Percentiles rank a stretch among this genome's conserved stretches.
phyloP scores from a whole-genome alignment of 257 asterid species.

The Parsonsia alboflavescens region DNA sequence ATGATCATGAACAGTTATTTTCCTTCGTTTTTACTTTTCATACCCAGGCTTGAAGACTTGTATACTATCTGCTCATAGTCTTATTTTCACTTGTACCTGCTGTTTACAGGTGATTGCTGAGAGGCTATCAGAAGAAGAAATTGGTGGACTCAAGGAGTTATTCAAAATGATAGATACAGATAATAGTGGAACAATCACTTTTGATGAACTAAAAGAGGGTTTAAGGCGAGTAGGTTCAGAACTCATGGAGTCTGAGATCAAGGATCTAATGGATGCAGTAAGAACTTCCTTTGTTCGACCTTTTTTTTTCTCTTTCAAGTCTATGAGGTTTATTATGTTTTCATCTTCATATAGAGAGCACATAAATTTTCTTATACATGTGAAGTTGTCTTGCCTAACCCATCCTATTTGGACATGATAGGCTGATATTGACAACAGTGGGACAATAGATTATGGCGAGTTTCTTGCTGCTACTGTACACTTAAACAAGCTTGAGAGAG shows the following conservation, averaged over 20 bases:
- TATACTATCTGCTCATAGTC: not conserved
- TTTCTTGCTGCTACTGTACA: constrained; percentile 96
- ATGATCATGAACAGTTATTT: not conserved
- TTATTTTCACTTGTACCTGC: constrained; percentile 6
- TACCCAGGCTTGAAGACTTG: no score
- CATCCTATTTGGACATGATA: constrained; percentile 25
- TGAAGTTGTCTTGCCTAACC: not conserved
- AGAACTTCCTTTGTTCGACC: constrained; percentile 5
- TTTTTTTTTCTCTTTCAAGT: constrained; percentile 1
- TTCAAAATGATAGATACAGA: constrained; percentile 93
- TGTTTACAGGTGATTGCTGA: constrained; percentile 78
- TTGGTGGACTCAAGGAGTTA: constrained; percentile 84
- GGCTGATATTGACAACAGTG: constrained; percentile 93
- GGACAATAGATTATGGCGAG: constrained; percentile 93
- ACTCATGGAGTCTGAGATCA: constrained; percentile 90
- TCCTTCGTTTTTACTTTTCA: not conserved
- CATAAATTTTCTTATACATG: not conserved
- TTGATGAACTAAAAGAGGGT: constrained; percentile 91
- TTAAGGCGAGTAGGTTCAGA: constrained; percentile 81
- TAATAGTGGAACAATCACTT: constrained; percentile 84
- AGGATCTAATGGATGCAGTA: constrained; percentile 91
- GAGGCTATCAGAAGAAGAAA: constrained; percentile 88
- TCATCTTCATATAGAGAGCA: not conserved
- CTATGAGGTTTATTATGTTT: not conserved
- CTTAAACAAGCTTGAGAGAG: constrained; percentile 91